Percentiles rank a stretch among this genome's conserved stretches.
Evolutionary conservation across 331 rosid species (phyloP).

Genomic region (Rhamnella rubrinervis): DNA sequence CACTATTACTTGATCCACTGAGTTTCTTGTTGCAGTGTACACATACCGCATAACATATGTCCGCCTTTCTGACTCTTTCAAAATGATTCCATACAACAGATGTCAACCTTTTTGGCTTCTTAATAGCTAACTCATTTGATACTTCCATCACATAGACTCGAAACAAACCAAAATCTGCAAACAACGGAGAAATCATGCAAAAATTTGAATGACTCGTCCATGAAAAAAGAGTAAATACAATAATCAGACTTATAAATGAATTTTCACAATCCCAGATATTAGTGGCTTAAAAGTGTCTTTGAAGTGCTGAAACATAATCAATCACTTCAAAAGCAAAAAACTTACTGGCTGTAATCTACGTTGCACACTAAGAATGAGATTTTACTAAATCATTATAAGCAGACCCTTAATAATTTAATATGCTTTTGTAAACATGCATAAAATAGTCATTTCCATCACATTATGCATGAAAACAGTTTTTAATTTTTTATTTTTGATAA

Average conservation of each 20-base stretch:
- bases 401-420: no score
- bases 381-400: not conserved
- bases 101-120: slow-evolving; percentile 89
- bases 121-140: slow-evolving; percentile 55
- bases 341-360: not conserved
- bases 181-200: slow-evolving; percentile 13
- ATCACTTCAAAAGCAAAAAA: not conserved
- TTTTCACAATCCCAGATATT: not conserved
- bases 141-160: slow-evolving; percentile 69
- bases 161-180: slow-evolving; percentile 40
- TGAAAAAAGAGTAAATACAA: not conserved
- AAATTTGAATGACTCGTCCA: slow-evolving; percentile 5
- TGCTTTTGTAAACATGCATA: not conserved
- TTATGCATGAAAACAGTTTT: no score
- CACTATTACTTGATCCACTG: slow-evolving; percentile 97
- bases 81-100: slow-evolving; percentile 98
- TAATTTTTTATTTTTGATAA: no score
- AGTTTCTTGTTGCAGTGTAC: slow-evolving; percentile 92
- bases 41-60: slow-evolving; percentile 86
- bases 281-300: not conserved
- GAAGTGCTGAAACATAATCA: not conserved
- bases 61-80: slow-evolving; percentile 90
- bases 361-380: not conserved
- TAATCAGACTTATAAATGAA: not conserved
- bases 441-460: no score